phyloP scores from a whole-genome alignment of 257 asterid genomes.

The Penstemon eatonii region DNA sequence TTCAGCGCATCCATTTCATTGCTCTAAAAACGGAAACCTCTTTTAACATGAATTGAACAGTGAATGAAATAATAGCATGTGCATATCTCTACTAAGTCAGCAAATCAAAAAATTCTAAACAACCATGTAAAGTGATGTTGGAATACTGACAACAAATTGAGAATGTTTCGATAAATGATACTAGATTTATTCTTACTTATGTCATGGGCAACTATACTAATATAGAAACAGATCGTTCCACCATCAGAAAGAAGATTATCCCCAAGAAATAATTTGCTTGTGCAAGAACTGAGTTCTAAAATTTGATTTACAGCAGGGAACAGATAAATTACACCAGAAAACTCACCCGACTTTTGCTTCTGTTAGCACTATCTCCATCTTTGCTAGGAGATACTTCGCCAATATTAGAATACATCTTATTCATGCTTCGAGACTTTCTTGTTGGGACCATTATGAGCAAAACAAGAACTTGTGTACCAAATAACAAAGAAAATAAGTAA shows the following conservation, averaged over 20 bases:
- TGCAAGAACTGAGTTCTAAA: background rate
- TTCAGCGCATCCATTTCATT: conserved; percentile 9
- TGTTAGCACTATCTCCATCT: conserved; percentile 57
- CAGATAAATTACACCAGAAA: conserved; percentile 23
- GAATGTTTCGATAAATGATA: conserved; percentile 22
- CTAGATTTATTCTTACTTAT: conserved; percentile 17
- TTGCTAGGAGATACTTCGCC: conserved; percentile 63
- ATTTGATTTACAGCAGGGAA: conserved; percentile 17
- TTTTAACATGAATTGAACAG: background rate
- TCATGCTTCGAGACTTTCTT: conserved; percentile 62
- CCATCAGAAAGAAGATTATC: conserved; percentile 20
- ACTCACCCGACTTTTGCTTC: conserved; percentile 66
- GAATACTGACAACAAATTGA: conserved; percentile 22
- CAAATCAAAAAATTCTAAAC: conserved; percentile 11
- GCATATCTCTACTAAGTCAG: conserved; percentile 20
- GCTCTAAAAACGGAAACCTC: conserved; percentile 18
- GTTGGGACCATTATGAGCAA: conserved; percentile 66
- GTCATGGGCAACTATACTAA: conserved; percentile 10
- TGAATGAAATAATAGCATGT: conserved; percentile 8
- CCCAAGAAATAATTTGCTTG: conserved; percentile 1
- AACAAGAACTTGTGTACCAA: conserved; percentile 29
- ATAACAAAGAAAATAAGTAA: conserved; percentile 9
- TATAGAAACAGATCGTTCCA: background rate
- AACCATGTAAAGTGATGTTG: conserved; percentile 1
- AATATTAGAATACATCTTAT: conserved; percentile 45